phyloP scores from a whole-genome alignment of 2,329 filamentous ascomycete genomes.

The Penicillium glabrum region DNA sequence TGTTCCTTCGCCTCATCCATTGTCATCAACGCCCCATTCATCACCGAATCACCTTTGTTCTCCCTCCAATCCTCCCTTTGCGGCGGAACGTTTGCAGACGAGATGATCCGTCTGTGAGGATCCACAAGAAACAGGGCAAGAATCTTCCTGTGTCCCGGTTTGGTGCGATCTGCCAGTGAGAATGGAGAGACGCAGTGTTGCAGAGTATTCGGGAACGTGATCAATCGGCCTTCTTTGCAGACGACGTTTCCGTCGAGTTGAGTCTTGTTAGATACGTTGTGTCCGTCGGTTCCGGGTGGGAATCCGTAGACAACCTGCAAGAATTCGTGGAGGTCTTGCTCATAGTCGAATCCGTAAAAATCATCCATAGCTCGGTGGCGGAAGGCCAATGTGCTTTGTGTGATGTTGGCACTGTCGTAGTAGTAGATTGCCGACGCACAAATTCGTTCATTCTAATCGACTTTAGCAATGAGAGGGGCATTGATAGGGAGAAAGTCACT shows the following conservation, averaged over 20 bases:
- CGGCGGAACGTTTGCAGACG: conserved; percentile 26
- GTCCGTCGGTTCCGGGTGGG: conserved; percentile 18
- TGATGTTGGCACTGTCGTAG: conserved; percentile 63
- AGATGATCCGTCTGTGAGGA: conserved; percentile 24
- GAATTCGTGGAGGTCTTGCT: conserved; percentile 9
- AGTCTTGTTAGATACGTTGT: conserved; percentile 4
- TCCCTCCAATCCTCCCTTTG: conserved; percentile 43
- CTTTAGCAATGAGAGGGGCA: background rate
- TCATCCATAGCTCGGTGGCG: conserved; percentile 33
- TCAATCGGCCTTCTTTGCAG: conserved; percentile 16
- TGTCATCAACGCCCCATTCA: conserved; percentile 25
- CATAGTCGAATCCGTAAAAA: conserved; percentile 28
- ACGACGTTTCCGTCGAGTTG: conserved; percentile 18
- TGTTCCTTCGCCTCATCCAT: conserved; percentile 41
- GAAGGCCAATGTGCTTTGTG: conserved; percentile 53
- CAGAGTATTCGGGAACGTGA: conserved; percentile 22
- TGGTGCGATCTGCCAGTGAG: conserved; percentile 17
- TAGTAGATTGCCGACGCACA: conserved; percentile 65
- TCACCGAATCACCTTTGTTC: conserved; percentile 18
- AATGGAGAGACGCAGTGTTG: conserved; percentile 26
- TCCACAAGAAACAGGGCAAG: conserved; percentile 27
- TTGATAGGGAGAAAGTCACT: background rate
- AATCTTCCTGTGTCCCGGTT: conserved; percentile 27
- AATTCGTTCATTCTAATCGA: conserved; percentile 58
- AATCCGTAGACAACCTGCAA: conserved; percentile 14